Conservation (phyloP, 2,329 filamentous ascomycete genomes). For the Raffaelea ambrosiae region DNA sequence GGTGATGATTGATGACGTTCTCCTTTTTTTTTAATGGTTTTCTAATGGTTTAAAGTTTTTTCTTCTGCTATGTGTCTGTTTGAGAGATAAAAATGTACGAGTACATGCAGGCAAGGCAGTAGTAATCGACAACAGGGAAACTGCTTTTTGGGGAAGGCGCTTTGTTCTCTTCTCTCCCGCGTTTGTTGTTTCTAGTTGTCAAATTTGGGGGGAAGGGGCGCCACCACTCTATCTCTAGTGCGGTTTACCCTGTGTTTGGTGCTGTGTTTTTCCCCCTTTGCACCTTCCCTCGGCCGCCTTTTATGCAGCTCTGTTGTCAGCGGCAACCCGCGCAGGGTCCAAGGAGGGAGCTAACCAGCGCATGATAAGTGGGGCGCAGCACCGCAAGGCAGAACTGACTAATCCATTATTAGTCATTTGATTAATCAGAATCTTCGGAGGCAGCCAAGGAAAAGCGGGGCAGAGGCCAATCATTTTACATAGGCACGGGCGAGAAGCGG, state of each 20-base stretch:
- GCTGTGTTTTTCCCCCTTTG: neutral
- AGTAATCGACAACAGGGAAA: no score
- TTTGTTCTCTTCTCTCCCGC: neutral
- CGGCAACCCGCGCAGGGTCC: slow-evolving; percentile 13
- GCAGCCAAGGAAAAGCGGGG: neutral
- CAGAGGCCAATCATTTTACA: neutral
- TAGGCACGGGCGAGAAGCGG: no score
- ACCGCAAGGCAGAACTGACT: neutral
- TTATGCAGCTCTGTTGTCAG: slow-evolving; percentile 14
- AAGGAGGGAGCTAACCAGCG: slow-evolving; percentile 6
- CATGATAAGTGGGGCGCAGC: neutral
- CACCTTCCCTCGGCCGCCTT: slow-evolving; percentile 1
- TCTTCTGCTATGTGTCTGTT: no score
- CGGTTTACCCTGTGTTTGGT: no score
- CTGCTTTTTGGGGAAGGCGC: neutral
- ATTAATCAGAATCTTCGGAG: neutral
- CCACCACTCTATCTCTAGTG: no score
- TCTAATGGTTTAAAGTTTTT: no score
- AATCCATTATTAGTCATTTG: neutral
- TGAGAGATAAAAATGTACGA: no score
- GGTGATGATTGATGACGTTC: neutral
- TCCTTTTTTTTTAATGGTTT: no score
- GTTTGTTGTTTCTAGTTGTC: slow-evolving; percentile 1
- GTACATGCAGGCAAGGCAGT: no score
- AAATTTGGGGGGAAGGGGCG: no score